Base-by-base conservation (phyloP, 2,329 filamentous ascomycete genomes). In the Clonostachys solani region DNA sequence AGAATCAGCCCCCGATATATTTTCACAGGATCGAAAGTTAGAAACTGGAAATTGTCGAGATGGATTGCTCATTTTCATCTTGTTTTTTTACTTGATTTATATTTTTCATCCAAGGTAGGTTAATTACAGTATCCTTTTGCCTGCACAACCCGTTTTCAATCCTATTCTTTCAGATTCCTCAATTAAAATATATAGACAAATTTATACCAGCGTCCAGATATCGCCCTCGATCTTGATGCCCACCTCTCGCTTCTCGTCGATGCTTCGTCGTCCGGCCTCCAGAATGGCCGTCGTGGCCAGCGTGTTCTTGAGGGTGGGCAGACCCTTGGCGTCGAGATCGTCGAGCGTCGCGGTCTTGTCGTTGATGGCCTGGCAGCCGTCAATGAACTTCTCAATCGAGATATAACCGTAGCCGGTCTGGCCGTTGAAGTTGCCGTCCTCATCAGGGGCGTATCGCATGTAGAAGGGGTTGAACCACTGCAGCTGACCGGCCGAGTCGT, bases 381-480 rank as follows among this genome's bases (percentile, higher is more conserved):
- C 90, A 44, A 96, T 84, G 67, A 96, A 96, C 71, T 96, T 96
- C 73, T 96, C 92, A 60, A 96, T 92, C 17, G 87, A 94, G 49
- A 96, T 81, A 68, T 96, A 96, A 34, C 92, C 92, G 64, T 96
- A 96, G 19, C 92, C 92, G 7, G 83, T 86, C 72, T 96, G 92
- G 35, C 92, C 92, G 47, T 83, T 84, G 66, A 96, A 96, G 70
- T 96, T 95, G 47, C 92, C 92, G 66, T 95, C 89, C 72, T 96
- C 92, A 60, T 96, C 91, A 17, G 92, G 91, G 12, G 91, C 89
- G 60, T 96, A 96, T 59, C 87, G 86, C 90, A 95, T 95, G 71
- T 95, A 95, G 69, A 95, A 95, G 64, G 92, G 92, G 67, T 96
- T 96, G 66, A 89, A 87, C 89, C 91, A 96, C 62, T 86, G 79